These are phyloP conservation scores for Cucumis melo DNA, from an alignment of 306 rosid genomes.

Conservation along the genomic window DNA sequence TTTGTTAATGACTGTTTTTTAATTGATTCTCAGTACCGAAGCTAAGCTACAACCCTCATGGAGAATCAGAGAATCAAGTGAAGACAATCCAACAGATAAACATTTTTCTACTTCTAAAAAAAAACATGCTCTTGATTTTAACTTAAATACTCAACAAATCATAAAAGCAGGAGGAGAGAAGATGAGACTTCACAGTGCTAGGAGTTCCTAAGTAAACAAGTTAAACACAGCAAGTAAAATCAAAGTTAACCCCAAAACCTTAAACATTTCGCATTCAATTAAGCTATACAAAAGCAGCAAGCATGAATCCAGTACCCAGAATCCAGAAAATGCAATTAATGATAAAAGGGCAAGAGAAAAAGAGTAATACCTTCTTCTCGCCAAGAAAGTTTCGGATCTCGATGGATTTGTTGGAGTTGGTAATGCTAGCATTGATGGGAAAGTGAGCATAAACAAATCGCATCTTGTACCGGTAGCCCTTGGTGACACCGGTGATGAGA, in stretches of 20 bases:
- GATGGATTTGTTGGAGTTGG: conserved; percentile 23
- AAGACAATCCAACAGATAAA: not conserved
- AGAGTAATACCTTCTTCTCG: conserved; percentile 39
- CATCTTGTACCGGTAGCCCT: conserved; percentile 86
- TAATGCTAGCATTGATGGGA: conserved; percentile 71
- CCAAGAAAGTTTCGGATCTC: conserved; percentile 73
- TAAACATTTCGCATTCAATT: not conserved
- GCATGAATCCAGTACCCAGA: not conserved
- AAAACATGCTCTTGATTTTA: not conserved
- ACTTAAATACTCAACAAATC: not conserved
- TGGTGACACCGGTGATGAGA: conserved; percentile 80
- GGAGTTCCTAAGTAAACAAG: not conserved
- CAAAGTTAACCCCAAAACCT: not conserved
- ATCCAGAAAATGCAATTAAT: not conserved
- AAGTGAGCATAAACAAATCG: conserved; percentile 76
- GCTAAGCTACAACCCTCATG: not conserved
- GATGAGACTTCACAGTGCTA: not conserved
- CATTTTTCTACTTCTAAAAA: not conserved
- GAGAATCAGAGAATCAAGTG: not conserved
- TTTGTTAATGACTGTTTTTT: no score
- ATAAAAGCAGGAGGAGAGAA: not conserved
- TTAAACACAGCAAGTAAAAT: not conserved
- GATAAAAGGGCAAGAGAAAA: not conserved
- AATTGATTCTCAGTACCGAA: not conserved
- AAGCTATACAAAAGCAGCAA: not conserved